phyloP scores from a whole-genome alignment of 2,329 filamentous ascomycete species.

The Claviceps capensis region DNA sequence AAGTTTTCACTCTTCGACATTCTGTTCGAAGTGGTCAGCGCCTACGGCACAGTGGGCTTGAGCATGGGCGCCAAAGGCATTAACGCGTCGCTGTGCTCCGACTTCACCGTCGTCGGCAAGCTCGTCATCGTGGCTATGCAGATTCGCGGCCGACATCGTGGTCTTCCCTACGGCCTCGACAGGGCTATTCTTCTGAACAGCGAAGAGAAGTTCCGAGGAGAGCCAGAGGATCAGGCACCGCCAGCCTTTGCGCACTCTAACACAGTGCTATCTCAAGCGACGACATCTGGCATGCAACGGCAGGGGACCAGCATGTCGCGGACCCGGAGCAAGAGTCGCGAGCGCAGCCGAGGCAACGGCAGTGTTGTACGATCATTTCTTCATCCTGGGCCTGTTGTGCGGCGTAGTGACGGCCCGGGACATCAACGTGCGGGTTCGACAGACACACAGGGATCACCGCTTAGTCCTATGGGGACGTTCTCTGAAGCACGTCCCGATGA shows the following conservation, averaged over 20 bases:
- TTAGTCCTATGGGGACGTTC: conserved; percentile 9
- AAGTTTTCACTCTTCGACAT: conserved; percentile 56
- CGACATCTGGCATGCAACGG: conserved; percentile 17
- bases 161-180: conserved; percentile 52
- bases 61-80: conserved; percentile 66
- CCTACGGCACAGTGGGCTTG: conserved; percentile 88
- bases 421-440: conserved; percentile 17
- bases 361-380: conserved; percentile 33
- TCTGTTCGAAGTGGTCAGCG: conserved; percentile 78
- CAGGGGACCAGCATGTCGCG: conserved; percentile 16
- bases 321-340: conserved; percentile 24
- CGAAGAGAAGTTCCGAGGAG: conserved; percentile 39
- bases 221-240: conserved; percentile 34
- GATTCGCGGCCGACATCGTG: conserved; percentile 55
- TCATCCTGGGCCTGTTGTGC: conserved; percentile 32
- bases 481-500: conserved; percentile 15
- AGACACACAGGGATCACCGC: conserved; percentile 7
- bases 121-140: conserved; percentile 57
- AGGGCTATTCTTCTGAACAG: conserved; percentile 46
- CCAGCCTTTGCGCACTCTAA: conserved; percentile 23
- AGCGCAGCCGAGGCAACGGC: conserved; percentile 23
- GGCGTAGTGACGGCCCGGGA: conserved; percentile 12
- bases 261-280: conserved; percentile 21
- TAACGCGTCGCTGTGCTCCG: conserved; percentile 68
- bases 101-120: conserved; percentile 65